Evolutionary conservation across 441 rosid genomes (phyloP).

Genomic region (Brassica balearica): DNA sequence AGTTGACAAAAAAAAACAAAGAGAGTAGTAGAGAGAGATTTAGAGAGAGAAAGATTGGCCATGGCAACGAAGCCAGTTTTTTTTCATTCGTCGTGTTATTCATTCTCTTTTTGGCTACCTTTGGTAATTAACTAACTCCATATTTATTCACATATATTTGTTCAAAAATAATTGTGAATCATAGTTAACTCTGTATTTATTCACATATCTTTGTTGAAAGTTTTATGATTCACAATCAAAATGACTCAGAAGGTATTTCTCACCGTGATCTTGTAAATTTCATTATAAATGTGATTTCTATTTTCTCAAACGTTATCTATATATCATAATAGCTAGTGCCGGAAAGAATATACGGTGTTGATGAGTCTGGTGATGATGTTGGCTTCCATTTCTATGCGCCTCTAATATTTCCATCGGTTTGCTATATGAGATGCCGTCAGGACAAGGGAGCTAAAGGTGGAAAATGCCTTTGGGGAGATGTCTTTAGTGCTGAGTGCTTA

Average conservation of each 20-base stretch:
- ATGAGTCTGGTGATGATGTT: conserved; percentile 17
- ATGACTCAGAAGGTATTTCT: neutral
- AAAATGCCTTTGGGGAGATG: conserved; percentile 9
- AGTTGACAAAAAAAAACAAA: neutral
- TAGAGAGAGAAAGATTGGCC: neutral
- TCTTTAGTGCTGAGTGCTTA: conserved; percentile 6
- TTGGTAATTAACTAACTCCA: neutral
- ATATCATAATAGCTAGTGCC: conserved; percentile 9
- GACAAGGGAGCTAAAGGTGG: conserved; percentile 33
- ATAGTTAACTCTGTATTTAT: neutral
- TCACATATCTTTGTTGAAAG: no score
- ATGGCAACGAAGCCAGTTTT: neutral
- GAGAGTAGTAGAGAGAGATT: neutral
- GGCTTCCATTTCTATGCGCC: conserved; percentile 36
- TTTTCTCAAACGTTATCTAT: neutral
- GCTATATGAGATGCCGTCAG: conserved; percentile 20
- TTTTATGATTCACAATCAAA: no score
- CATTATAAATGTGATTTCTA: neutral
- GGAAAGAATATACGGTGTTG: conserved; percentile 14
- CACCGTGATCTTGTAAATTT: neutral
- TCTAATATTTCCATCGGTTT: conserved; percentile 19
- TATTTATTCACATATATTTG: neutral
- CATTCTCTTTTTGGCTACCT: neutral
- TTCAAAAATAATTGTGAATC: no score
- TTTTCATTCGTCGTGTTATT: neutral